These are phyloP conservation scores for Thielaviopsis populi DNA, from an alignment of 2,329 filamentous ascomycete species.

Conservation along the genomic window DNA sequence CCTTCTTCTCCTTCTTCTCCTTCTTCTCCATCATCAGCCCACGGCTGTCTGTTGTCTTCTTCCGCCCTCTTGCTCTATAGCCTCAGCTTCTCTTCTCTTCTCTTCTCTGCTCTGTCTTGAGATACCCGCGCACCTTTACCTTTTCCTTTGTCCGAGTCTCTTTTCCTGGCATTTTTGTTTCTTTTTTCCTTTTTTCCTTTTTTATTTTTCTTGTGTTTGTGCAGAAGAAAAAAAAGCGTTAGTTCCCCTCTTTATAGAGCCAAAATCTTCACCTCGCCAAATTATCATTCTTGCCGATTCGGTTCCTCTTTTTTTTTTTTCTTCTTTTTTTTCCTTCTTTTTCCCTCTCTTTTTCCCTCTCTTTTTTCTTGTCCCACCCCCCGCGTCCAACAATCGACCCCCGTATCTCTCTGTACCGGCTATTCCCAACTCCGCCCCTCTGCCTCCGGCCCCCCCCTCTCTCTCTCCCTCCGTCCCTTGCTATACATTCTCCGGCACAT, in stretches of 20 bases:
- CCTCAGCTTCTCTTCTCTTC: background rate
- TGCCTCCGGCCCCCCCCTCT: background rate
- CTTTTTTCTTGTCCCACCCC: background rate
- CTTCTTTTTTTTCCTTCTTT: background rate
- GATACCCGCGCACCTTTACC: background rate
- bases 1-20: background rate
- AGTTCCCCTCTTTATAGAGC: slow-evolving; percentile 2
- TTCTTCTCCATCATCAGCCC: background rate
- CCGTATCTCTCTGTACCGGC: background rate
- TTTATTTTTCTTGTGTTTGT: background rate
- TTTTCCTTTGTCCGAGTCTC: background rate
- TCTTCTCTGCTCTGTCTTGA: background rate
- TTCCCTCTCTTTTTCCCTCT: background rate
- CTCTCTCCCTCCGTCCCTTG: background rate
- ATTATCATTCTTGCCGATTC: background rate
- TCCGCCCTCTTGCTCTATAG: background rate
- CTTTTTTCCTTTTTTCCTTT: background rate
- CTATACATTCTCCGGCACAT: background rate
- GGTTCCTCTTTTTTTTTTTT: background rate
- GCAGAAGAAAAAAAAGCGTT: background rate
- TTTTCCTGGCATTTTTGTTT: background rate
- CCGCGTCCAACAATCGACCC: background rate
- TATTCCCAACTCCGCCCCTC: background rate
- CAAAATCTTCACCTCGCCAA: background rate
- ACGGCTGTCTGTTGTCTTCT: background rate